Percentiles rank a stretch among this genome's conserved stretches.
These are phyloP conservation scores for Paecilomyces sp. DNA, from an alignment of 2,329 filamentous ascomycete species.

Conservation along the genomic window DNA sequence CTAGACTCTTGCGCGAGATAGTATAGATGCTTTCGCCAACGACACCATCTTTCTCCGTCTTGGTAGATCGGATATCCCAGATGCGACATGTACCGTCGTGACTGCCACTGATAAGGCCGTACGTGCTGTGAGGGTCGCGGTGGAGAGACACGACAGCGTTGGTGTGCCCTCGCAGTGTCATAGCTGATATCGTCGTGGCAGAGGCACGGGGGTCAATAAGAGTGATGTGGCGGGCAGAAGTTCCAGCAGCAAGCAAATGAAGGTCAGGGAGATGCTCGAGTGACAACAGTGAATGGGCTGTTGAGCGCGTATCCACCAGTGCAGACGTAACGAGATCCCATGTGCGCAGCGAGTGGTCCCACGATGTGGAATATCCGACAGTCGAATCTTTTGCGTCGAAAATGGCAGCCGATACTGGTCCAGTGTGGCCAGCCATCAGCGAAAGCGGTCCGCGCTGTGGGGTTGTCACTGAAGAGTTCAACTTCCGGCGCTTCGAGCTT, in stretches of 20 bases:
- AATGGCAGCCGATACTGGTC: slow-evolving; percentile 68
- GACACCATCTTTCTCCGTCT: slow-evolving; percentile 51
- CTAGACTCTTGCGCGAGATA: slow-evolving; percentile 67
- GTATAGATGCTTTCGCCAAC: slow-evolving; percentile 68
- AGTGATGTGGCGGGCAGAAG: slow-evolving; percentile 77
- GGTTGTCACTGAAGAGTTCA: slow-evolving; percentile 50
- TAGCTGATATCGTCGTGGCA: slow-evolving; percentile 67
- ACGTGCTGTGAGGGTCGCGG: slow-evolving; percentile 59
- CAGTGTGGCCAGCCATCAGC: slow-evolving; percentile 64
- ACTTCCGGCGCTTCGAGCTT: slow-evolving; percentile 69
- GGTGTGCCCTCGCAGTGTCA: slow-evolving; percentile 86
- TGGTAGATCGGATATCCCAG: slow-evolving; percentile 76
- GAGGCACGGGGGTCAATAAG: slow-evolving; percentile 84
- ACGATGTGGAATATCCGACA: slow-evolving; percentile 83
- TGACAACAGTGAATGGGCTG: slow-evolving; percentile 74
- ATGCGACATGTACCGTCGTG: slow-evolving; percentile 89
- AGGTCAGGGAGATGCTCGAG: slow-evolving; percentile 65
- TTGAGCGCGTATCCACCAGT: slow-evolving; percentile 75
- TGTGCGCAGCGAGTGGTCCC: slow-evolving; percentile 85
- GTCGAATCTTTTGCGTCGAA: slow-evolving; percentile 82
- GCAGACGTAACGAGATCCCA: slow-evolving; percentile 78
- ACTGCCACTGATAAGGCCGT: slow-evolving; percentile 80
- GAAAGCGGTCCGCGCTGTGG: slow-evolving; percentile 72
- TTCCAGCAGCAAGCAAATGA: slow-evolving; percentile 64
- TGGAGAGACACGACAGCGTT: slow-evolving; percentile 61